These are phyloP conservation scores for Epithemia pelagica DNA, from an alignment of 108 stramenopile species.

Conservation along the genomic window DNA sequence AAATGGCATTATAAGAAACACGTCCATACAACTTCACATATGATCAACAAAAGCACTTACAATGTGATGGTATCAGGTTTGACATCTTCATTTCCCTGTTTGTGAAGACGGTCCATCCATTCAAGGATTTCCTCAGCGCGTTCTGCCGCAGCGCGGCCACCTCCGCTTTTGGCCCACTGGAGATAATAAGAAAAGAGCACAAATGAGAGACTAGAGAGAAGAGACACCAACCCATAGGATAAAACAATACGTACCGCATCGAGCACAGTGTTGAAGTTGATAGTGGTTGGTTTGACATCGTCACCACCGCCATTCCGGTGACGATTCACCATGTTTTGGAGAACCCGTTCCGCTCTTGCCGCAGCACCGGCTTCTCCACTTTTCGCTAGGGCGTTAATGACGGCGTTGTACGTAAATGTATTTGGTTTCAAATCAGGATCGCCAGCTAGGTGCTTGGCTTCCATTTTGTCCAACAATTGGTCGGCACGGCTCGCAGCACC, in stretches of 20 bases:
- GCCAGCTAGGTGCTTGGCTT: slow-evolving; percentile 74
- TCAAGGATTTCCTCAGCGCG: slow-evolving; percentile 79
- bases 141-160: slow-evolving; percentile 72
- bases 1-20: neutral
- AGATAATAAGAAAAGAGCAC: neutral
- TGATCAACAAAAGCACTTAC: neutral
- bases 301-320: slow-evolving; percentile 51
- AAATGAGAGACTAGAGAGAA: neutral
- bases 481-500: slow-evolving; percentile 77
- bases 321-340: slow-evolving; percentile 81
- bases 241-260: slow-evolving; percentile 8
- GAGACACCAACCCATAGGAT: neutral
- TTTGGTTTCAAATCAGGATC: slow-evolving; percentile 72
- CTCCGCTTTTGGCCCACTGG: slow-evolving; percentile 70
- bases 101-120: slow-evolving; percentile 80
- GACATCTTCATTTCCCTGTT: slow-evolving; percentile 46
- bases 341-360: slow-evolving; percentile 65
- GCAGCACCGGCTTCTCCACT: slow-evolving; percentile 76
- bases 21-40: neutral
- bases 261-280: slow-evolving; percentile 78
- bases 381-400: slow-evolving; percentile 81
- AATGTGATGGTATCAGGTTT: slow-evolving; percentile 67
- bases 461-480: slow-evolving; percentile 80
- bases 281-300: slow-evolving; percentile 80
- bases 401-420: slow-evolving; percentile 71